These are phyloP conservation scores for Skeletonema potamos DNA, from an alignment of 108 stramenopile genomes.

Conservation along the genomic window DNA sequence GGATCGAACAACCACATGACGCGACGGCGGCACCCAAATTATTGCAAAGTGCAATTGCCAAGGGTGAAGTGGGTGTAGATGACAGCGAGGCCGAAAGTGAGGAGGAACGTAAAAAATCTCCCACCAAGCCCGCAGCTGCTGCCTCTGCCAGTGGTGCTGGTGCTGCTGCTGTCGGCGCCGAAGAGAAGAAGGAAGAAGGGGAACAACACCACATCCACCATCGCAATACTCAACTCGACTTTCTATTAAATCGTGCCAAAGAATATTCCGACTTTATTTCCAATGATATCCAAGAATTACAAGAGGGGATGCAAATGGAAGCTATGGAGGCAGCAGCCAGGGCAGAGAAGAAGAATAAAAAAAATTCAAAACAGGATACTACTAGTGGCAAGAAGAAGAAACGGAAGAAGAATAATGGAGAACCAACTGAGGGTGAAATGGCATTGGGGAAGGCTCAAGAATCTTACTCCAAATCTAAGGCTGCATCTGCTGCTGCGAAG, in stretches of 20 bases:
- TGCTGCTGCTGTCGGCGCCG: slow-evolving; percentile 12
- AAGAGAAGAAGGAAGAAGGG: slow-evolving; percentile 53
- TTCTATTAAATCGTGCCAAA: slow-evolving; percentile 76
- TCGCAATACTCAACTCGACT: slow-evolving; percentile 80
- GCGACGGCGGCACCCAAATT: slow-evolving; percentile 67
- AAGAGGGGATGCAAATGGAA: slow-evolving; percentile 59
- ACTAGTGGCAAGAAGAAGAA: slow-evolving; percentile 49
- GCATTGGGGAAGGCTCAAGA: slow-evolving; percentile 62
- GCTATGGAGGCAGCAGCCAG: slow-evolving; percentile 50
- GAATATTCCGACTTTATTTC: slow-evolving; percentile 89
- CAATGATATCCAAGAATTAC: slow-evolving; percentile 77
- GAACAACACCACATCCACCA: slow-evolving; percentile 51
- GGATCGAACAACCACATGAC: slow-evolving; percentile 55
- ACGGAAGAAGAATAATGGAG: slow-evolving; percentile 45
- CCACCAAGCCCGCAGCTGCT: neutral
- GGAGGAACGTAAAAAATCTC: slow-evolving; percentile 13
- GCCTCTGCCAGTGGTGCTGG: neutral
- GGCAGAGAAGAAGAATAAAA: slow-evolving; percentile 50
- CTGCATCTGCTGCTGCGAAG: slow-evolving; percentile 39
- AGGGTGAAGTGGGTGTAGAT: slow-evolving; percentile 68
- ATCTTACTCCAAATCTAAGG: slow-evolving; percentile 45
- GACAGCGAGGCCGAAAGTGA: slow-evolving; percentile 67
- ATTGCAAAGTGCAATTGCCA: slow-evolving; percentile 62
- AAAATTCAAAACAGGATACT: slow-evolving; percentile 42
- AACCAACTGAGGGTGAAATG: slow-evolving; percentile 46